These are phyloP conservation scores for Pythium graminicola DNA, from an alignment of 352 stramenopile genomes.

Conservation along the genomic window DNA sequence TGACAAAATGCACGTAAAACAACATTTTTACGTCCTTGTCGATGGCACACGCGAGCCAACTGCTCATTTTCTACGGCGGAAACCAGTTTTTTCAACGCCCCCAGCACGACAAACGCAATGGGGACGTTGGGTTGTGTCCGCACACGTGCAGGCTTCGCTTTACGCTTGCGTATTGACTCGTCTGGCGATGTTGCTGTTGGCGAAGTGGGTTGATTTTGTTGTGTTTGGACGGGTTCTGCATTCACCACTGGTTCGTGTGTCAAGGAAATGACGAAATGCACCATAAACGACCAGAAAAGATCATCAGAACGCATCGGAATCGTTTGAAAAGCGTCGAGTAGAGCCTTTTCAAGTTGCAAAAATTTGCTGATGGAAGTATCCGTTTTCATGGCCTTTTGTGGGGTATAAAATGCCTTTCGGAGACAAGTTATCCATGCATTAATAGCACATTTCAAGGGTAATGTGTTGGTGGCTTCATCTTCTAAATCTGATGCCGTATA, in stretches of 20 bases:
- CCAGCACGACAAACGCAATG: conserved; percentile 48
- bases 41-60: conserved; percentile 1
- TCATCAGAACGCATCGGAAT: background rate
- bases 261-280: conserved; percentile 33
- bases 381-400: conserved; percentile 6
- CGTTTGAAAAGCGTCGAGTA: conserved; percentile 24
- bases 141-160: conserved; percentile 14
- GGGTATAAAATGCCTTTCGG: conserved; percentile 23
- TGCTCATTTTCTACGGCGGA: background rate
- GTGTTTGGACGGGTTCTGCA: background rate
- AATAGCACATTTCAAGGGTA: background rate
- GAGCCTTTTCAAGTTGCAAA: conserved; percentile 32
- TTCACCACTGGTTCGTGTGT: conserved; percentile 14
- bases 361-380: conserved; percentile 39
- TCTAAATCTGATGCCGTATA: background rate
- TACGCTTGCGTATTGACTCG: conserved; percentile 31
- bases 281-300: conserved; percentile 36
- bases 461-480: background rate
- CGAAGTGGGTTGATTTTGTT: background rate
- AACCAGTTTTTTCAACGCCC: conserved; percentile 37
- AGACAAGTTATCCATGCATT: conserved; percentile 17
- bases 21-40: conserved; percentile 24
- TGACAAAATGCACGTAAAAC: conserved; percentile 32
- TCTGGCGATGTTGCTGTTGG: background rate
- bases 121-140: conserved; percentile 36